phyloP scores from a whole-genome alignment of 2,329 filamentous ascomycete genomes.

The Cercospora citrullina region DNA sequence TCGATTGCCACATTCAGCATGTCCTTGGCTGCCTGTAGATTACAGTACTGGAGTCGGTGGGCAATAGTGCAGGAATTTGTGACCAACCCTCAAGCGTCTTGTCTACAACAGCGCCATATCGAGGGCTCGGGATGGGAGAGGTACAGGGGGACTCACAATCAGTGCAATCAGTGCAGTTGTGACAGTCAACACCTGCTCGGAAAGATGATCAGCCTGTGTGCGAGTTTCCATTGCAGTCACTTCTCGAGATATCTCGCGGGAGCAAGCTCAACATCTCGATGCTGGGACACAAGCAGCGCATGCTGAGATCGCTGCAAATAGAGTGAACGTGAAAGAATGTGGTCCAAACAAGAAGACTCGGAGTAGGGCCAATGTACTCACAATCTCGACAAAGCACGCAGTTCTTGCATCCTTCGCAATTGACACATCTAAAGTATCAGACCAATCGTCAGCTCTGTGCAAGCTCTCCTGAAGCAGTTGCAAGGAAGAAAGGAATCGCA shows the following conservation, averaged over 20 bases:
- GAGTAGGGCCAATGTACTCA: no score
- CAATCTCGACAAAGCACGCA: background rate
- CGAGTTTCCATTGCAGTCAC: no score
- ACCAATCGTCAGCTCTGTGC: background rate
- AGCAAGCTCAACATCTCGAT: no score
- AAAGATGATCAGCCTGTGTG: background rate
- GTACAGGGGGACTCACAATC: background rate
- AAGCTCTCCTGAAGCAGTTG: background rate
- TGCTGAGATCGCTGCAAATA: no score
- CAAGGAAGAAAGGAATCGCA: no score
- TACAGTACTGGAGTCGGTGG: no score
- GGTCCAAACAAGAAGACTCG: no score
- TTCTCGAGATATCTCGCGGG: no score
- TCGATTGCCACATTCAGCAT: background rate
- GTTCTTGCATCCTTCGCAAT: background rate
- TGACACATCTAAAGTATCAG: background rate
- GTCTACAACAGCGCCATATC: accelerated
- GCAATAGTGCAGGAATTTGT: background rate
- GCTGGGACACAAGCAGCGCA: no score
- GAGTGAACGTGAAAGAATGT: no score
- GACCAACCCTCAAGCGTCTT: background rate
- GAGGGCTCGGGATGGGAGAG: background rate
- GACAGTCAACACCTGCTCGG: background rate
- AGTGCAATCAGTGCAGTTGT: background rate
- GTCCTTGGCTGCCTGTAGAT: background rate